These are phyloP conservation scores for Zoysia japonica DNA, from an alignment of 176 grass and related monocot species.

Conservation along the genomic window DNA sequence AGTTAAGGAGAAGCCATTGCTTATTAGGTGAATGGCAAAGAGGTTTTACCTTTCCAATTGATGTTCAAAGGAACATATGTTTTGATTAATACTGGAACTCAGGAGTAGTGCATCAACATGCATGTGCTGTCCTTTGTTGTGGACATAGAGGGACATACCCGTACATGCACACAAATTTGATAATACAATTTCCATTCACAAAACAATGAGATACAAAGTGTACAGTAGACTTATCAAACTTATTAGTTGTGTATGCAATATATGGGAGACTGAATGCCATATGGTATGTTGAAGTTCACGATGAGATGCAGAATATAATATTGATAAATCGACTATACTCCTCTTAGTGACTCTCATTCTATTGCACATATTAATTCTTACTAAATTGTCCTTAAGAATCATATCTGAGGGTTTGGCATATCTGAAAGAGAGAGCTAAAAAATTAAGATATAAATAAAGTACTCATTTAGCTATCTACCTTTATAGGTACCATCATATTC, in stretches of 20 bases:
- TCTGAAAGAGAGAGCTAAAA: conserved; percentile 17
- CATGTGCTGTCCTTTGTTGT: not conserved
- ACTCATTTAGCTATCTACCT: conserved; percentile 16
- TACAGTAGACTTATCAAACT: not conserved
- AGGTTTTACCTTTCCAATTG: not conserved
- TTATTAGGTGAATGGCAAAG: not conserved
- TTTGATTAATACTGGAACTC: not conserved
- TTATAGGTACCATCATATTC: conserved; percentile 21
- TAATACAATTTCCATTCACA: not conserved
- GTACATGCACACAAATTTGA: not conserved
- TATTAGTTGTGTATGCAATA: not conserved
- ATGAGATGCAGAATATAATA: not conserved
- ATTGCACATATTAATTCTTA: not conserved
- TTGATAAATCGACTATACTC: not conserved
- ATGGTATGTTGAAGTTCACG: not conserved
- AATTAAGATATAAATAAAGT: conserved; percentile 16
- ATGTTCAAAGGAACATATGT: not conserved
- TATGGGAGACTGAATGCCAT: not conserved
- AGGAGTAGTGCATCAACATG: not conserved
- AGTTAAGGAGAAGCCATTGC: not conserved
- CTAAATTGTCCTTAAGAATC: conserved; percentile 35
- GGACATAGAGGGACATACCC: not conserved
- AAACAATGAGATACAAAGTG: not conserved
- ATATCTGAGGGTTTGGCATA: conserved; percentile 36
- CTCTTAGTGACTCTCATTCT: not conserved